Percentiles rank a stretch among this genome's conserved stretches.
Evolutionary conservation across 768 basidiomycete genomes (phyloP).

Genomic region (Xanthoconium purpureum): DNA sequence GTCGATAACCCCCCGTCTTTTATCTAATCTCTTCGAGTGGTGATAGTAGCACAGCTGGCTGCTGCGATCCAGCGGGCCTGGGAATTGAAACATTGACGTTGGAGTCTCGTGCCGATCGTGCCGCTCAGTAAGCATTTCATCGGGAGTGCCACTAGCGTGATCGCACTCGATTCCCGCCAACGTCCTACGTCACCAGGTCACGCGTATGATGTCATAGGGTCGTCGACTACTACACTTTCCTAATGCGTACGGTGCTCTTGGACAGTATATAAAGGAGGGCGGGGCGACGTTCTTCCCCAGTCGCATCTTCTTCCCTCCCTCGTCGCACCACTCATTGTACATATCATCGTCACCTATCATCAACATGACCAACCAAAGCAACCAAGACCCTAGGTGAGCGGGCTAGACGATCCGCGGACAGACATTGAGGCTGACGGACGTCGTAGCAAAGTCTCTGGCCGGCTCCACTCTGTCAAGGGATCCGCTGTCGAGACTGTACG

Average conservation of each 20-base stretch:
- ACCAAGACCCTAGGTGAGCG: conserved; percentile 29
- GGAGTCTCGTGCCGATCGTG: no score
- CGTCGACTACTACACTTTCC: conserved; percentile 27
- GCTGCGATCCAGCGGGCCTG: no score
- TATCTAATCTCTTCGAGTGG: no score
- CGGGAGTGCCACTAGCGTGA: not conserved
- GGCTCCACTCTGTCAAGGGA: conserved; percentile 39
- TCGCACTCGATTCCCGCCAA: not conserved
- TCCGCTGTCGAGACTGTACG: conserved; percentile 33
- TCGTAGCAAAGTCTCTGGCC: conserved; percentile 34
- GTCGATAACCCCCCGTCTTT: no score
- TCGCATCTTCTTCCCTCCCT: conserved; percentile 7
- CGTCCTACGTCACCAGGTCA: conserved; percentile 21
- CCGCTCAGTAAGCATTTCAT: no score
- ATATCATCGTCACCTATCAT: not conserved
- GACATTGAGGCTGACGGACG: not conserved
- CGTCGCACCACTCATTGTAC: not conserved
- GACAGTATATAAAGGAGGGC: conserved; percentile 26
- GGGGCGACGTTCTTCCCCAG: not conserved
- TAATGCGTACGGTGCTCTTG: conserved; percentile 25
- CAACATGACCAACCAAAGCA: conserved; percentile 14
- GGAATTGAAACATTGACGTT: no score
- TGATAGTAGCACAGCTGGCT: no score
- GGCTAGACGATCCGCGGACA: not conserved
- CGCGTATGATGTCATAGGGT: conserved; percentile 30